Evolutionary conservation across 495 filamentous ascomycete species (phyloP).

Genomic region (Penicillium flavigenum): DNA sequence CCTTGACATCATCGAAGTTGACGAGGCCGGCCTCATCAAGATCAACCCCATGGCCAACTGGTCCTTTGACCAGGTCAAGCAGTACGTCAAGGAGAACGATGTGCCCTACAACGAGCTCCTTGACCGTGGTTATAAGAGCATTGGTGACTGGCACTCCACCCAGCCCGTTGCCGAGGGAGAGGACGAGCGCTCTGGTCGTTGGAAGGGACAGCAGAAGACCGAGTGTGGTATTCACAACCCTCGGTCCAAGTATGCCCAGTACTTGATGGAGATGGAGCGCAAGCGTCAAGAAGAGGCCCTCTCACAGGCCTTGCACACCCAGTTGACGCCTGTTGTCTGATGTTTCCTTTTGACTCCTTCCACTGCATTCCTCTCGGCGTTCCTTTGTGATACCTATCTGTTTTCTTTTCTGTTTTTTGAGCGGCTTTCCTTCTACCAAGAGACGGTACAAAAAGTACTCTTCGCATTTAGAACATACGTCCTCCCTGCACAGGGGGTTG

Average conservation of each 20-base stretch:
- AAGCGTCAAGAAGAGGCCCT: slow-evolving; percentile 67
- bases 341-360: slow-evolving; percentile 11
- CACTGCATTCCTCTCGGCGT: slow-evolving; percentile 26
- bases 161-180: slow-evolving; percentile 85
- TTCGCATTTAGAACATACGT: not conserved
- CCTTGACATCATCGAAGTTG: slow-evolving; percentile 85
- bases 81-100: slow-evolving; percentile 78
- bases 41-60: slow-evolving; percentile 98
- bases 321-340: slow-evolving; percentile 30
- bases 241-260: slow-evolving; percentile 85
- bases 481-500: slow-evolving; percentile 20
- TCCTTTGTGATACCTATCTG: slow-evolving; percentile 25
- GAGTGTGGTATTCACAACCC: slow-evolving; percentile 99
- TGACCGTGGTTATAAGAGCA: slow-evolving; percentile 90
- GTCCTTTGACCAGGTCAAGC: slow-evolving; percentile 84
- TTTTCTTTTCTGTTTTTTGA: slow-evolving; percentile 4
- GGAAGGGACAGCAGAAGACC: slow-evolving; percentile 92
- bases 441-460: slow-evolving; percentile 10
- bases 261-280: slow-evolving; percentile 68
- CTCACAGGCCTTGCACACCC: slow-evolving; percentile 43
- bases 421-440: slow-evolving; percentile 10
- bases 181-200: slow-evolving; percentile 94
- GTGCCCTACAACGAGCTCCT: slow-evolving; percentile 93
- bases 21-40: slow-evolving; percentile 91
- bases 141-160: slow-evolving; percentile 98